Evolutionary conservation across 2,329 filamentous ascomycete species (phyloP).

Genomic region (Delphinella strobiligena): DNA sequence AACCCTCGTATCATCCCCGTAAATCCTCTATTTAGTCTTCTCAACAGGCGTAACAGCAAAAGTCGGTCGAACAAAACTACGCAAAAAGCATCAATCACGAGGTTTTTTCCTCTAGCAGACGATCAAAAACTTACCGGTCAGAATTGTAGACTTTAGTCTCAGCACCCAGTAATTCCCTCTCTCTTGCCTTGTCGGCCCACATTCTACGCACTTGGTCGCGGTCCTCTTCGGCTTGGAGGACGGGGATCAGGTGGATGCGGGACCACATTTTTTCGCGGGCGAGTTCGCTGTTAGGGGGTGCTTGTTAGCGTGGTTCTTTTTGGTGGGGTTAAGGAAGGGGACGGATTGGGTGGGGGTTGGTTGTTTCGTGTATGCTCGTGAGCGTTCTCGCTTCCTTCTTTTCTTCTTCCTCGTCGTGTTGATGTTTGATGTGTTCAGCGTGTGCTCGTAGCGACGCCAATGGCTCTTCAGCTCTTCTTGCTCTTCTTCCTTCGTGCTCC

Average conservation of each 20-base stretch:
- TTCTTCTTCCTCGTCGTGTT: too few relatives aligned
- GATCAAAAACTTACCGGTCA: constrained; percentile 55
- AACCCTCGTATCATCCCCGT: too few relatives aligned
- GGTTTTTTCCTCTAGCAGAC: constrained; percentile 1
- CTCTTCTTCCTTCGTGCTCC: too few relatives aligned
- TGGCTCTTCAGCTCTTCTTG: too few relatives aligned
- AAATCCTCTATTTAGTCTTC: constrained; percentile 45
- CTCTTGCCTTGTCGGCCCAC: constrained; percentile 74
- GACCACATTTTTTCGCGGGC: constrained; percentile 97
- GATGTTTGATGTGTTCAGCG: too few relatives aligned
- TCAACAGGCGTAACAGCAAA: constrained; percentile 58
- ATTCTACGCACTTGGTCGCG: constrained; percentile 83
- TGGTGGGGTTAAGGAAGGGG: not conserved
- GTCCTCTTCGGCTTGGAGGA: constrained; percentile 94
- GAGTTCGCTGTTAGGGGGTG: constrained; percentile 56
- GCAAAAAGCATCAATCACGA: constrained; percentile 9
- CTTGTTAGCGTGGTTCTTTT: not conserved
- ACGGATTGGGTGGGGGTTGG: too few relatives aligned
- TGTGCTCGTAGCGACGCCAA: too few relatives aligned
- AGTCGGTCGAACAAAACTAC: constrained; percentile 70
- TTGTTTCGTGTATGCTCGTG: too few relatives aligned
- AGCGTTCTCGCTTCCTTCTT: too few relatives aligned
- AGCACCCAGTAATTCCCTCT: constrained; percentile 79
- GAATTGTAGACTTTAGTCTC: constrained; percentile 78
- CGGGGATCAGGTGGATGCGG: constrained; percentile 83